Percentiles rank a stretch among this genome's conserved stretches.
These are phyloP conservation scores for Gossypium anomalum DNA, from an alignment of 345 rosid species.

Conservation along the genomic window DNA sequence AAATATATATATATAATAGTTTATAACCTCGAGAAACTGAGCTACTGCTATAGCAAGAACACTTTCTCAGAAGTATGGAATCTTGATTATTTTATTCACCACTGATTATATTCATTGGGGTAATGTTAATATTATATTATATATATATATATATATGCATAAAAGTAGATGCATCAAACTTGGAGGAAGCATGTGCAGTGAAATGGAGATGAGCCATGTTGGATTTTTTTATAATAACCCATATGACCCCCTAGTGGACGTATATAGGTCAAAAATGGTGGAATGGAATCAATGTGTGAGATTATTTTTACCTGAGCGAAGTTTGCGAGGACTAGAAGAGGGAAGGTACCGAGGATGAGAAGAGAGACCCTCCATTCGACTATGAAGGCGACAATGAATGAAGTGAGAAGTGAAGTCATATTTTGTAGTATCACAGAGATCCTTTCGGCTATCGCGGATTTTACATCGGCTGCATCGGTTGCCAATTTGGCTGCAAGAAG, in stretches of 20 bases:
- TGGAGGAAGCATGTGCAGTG: constrained; percentile 54
- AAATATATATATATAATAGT: not conserved
- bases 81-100: constrained; percentile 39
- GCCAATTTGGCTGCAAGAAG: constrained; percentile 79
- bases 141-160: too few relatives aligned
- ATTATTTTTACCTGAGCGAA: constrained; percentile 79
- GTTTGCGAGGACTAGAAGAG: constrained; percentile 96
- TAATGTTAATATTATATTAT: constrained; percentile 9
- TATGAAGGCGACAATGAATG: constrained; percentile 94
- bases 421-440: constrained; percentile 94
- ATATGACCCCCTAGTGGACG: too few relatives aligned
- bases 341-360: constrained; percentile 90
- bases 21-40: constrained; percentile 26
- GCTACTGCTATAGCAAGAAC: constrained; percentile 1
- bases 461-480: constrained; percentile 92
- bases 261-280: not conserved
- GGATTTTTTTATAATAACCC: constrained; percentile 9
- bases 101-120: constrained; percentile 23
- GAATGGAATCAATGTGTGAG: not conserved
- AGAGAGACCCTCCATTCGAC: constrained; percentile 99
- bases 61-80: constrained; percentile 23
- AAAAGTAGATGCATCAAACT: constrained; percentile 32
- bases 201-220: constrained; percentile 36
- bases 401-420: constrained; percentile 98
- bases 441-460: constrained; percentile 96